These are phyloP conservation scores for Kitagawia praeruptora DNA, from an alignment of 129 eudicot genomes.

Conservation along the genomic window DNA sequence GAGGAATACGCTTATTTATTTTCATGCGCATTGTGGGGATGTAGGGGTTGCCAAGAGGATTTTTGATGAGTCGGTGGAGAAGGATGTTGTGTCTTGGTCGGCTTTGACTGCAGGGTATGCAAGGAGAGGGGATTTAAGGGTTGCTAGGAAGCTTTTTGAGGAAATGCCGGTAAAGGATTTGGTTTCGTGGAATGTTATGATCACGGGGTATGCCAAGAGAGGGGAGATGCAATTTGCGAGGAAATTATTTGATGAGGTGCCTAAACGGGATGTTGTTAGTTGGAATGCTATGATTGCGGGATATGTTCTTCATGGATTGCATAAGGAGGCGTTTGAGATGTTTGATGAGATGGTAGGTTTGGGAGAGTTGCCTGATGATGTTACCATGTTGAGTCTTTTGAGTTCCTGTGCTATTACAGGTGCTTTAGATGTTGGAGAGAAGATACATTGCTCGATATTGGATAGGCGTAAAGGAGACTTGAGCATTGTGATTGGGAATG, in stretches of 20 bases:
- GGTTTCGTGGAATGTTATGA: conserved; percentile 86
- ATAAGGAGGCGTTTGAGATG: conserved; percentile 47
- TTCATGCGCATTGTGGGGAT: conserved; percentile 66
- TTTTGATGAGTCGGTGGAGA: conserved; percentile 40
- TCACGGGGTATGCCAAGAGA: conserved; percentile 59
- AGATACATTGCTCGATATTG: conserved; percentile 44
- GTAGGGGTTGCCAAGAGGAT: conserved; percentile 41
- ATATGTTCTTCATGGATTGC: conserved; percentile 36
- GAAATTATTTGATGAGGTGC: conserved; percentile 41
- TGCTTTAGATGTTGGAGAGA: conserved; percentile 61
- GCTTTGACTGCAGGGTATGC: conserved; percentile 79
- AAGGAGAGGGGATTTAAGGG: conserved; percentile 51
- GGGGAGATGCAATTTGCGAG: conserved; percentile 60
- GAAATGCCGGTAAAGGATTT: conserved; percentile 78
- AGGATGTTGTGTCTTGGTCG: conserved; percentile 76
- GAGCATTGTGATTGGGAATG: conserved; percentile 52
- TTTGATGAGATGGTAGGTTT: conserved; percentile 50
- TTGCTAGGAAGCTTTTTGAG: conserved; percentile 51
- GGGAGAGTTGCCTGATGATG: conserved; percentile 77
- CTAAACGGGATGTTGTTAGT: conserved; percentile 49
- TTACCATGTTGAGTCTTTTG: conserved; percentile 59
- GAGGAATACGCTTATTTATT: conserved; percentile 56
- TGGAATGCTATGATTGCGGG: conserved; percentile 75
- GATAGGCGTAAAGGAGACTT: conserved; percentile 40
- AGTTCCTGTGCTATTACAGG: conserved; percentile 63